Percentiles rank a stretch among this genome's conserved stretches.
These are phyloP conservation scores for Camillea tinctor DNA, from an alignment of 2,329 filamentous ascomycete genomes.

Conservation along the genomic window DNA sequence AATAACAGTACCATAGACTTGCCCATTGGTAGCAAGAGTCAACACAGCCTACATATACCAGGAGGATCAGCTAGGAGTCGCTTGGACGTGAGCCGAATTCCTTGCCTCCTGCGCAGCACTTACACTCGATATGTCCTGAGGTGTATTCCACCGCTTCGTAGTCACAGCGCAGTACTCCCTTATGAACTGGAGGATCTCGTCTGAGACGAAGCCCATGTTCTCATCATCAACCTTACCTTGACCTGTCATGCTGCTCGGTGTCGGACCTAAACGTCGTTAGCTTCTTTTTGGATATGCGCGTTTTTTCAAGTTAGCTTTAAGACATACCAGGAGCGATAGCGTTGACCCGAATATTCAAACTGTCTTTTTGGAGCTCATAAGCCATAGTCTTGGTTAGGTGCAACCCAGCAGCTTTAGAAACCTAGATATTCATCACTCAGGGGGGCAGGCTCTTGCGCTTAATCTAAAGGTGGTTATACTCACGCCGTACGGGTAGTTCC, in stretches of 20 bases:
- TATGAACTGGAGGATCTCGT: neutral
- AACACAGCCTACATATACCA: constrained; percentile 18
- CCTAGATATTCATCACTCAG: constrained; percentile 8
- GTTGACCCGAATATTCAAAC: constrained; percentile 30
- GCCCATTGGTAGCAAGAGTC: constrained; percentile 29
- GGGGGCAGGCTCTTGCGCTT: neutral
- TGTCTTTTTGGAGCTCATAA: constrained; percentile 26
- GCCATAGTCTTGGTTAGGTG: constrained; percentile 31
- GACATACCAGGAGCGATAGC: constrained; percentile 25
- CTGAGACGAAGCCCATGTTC: neutral
- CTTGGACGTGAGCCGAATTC: neutral
- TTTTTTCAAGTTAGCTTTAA: neutral
- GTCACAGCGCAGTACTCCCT: neutral
- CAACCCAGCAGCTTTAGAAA: constrained; percentile 24
- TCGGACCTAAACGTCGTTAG: neutral
- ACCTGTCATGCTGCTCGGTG: neutral
- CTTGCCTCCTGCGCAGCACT: neutral
- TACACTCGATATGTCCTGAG: neutral
- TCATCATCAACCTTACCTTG: neutral
- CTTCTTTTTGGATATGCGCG: neutral
- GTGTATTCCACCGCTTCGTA: neutral
- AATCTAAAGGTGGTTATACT: neutral
- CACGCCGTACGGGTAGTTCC: constrained; percentile 29
- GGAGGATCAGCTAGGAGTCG: neutral
- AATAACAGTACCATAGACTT: constrained; percentile 25